Evolutionary conservation across 345 rosid genomes (phyloP).

Genomic region (Passiflora organensis): DNA sequence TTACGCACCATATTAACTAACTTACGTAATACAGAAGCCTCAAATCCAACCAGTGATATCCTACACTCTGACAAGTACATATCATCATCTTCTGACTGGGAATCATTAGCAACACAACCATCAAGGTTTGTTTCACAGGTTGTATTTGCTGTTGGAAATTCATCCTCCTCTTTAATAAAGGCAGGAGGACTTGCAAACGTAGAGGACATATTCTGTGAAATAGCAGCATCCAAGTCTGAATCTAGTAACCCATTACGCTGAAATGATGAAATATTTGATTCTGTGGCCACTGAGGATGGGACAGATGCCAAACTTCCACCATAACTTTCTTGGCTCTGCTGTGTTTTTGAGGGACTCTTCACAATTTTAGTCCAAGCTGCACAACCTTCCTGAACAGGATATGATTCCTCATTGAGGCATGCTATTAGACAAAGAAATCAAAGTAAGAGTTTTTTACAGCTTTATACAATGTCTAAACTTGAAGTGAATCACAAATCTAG

Average conservation of each 20-base stretch:
- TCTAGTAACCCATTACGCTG: conserved; percentile 43
- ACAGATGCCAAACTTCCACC: conserved; percentile 31
- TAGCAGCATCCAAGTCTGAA: conserved; percentile 65
- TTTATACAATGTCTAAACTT: conserved; percentile 5
- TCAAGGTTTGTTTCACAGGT: conserved; percentile 41
- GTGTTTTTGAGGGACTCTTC: conserved; percentile 30
- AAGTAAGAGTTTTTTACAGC: conserved; percentile 22
- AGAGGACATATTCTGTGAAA: conserved; percentile 58
- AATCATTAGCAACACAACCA: conserved; percentile 62
- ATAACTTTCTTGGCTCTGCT: conserved; percentile 48
- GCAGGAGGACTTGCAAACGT: conserved; percentile 43
- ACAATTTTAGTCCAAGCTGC: conserved; percentile 36
- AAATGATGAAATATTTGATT: conserved; percentile 32
- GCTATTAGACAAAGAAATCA: conserved; percentile 53
- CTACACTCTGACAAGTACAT: conserved; percentile 85
- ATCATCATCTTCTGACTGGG: conserved; percentile 75
- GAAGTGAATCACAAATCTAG: not conserved
- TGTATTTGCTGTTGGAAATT: conserved; percentile 32
- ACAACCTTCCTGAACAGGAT: conserved; percentile 59
- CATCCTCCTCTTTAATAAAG: conserved; percentile 34
- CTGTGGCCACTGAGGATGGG: conserved; percentile 35
- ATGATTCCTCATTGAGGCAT: conserved; percentile 82
- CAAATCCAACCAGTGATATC: conserved; percentile 76
- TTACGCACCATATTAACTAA: conserved; percentile 63
- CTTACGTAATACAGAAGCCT: conserved; percentile 73